phyloP scores from a whole-genome alignment of 1,284 basidiomycete species.

The Cryptococcus sp. region DNA sequence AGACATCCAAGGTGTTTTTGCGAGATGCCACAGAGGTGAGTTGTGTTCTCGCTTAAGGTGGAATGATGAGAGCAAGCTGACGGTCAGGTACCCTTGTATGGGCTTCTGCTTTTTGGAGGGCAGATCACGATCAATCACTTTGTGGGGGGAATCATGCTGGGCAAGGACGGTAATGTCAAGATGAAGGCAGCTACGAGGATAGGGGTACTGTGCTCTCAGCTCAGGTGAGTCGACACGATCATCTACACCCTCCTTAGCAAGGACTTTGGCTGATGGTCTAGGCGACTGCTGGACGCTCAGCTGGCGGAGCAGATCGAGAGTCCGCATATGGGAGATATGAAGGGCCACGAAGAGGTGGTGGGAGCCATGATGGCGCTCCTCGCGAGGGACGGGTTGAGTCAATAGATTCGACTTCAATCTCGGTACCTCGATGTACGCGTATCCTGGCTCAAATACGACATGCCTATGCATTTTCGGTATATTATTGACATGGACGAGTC shows the following conservation, averaged over 20 bases:
- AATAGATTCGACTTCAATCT: too few relatives aligned
- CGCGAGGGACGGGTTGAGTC: constrained; percentile 42
- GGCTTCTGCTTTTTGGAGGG: constrained; percentile 77
- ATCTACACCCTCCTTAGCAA: too few relatives aligned
- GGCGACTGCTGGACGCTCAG: constrained; percentile 63
- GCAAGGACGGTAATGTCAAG: constrained; percentile 54
- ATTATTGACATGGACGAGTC: too few relatives aligned
- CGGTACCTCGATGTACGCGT: too few relatives aligned
- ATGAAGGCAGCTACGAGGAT: constrained; percentile 80
- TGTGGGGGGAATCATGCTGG: constrained; percentile 66
- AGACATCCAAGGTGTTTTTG: constrained; percentile 79
- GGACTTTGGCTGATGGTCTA: constrained; percentile 1
- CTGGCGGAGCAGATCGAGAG: constrained; percentile 53
- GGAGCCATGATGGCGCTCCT: constrained; percentile 66
- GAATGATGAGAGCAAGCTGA: constrained; percentile 1
- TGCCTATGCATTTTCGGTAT: too few relatives aligned
- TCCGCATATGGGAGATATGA: constrained; percentile 49
- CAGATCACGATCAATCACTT: constrained; percentile 71
- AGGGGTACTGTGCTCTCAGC: constrained; percentile 79
- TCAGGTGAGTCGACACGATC: constrained; percentile 51
- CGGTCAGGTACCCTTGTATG: constrained; percentile 71
- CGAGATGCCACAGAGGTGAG: constrained; percentile 80
- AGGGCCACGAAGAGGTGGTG: constrained; percentile 56
- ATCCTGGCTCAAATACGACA: too few relatives aligned
- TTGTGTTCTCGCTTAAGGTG: too few relatives aligned